phyloP scores from a whole-genome alignment of 179 eudicot genomes.

The Spinacia oleracea region DNA sequence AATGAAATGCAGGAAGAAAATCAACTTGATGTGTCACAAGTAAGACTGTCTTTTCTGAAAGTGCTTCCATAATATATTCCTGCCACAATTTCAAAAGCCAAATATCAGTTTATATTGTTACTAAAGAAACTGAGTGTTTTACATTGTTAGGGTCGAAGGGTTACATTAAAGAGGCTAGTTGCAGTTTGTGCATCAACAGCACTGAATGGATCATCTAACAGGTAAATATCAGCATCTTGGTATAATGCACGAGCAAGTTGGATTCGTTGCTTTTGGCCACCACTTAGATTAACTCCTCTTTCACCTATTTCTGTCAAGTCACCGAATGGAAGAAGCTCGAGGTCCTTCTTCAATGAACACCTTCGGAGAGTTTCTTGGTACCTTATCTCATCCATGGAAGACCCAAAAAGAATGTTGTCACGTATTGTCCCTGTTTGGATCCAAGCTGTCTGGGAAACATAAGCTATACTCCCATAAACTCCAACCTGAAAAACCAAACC shows the following conservation, averaged over 20 bases:
- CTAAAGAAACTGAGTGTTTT: not conserved
- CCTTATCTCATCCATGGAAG: slow-evolving; percentile 50
- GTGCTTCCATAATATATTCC: slow-evolving; percentile 86
- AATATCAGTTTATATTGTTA: not conserved
- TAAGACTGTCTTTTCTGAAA: slow-evolving; percentile 67
- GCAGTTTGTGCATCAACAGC: slow-evolving; percentile 98
- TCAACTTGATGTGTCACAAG: slow-evolving; percentile 94
- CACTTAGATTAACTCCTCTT: slow-evolving; percentile 91
- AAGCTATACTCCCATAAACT: slow-evolving; percentile 67
- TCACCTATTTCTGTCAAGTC: slow-evolving; percentile 89
- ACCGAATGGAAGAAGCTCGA: slow-evolving; percentile 64
- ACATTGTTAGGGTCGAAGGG: not conserved
- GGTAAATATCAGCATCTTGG: slow-evolving; percentile 81
- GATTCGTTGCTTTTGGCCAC: slow-evolving; percentile 86
- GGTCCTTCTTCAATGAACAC: slow-evolving; percentile 73
- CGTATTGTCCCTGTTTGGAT: slow-evolving; percentile 86
- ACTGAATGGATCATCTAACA: slow-evolving; percentile 90
- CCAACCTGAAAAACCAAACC: slow-evolving; percentile 42
- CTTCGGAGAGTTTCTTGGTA: slow-evolving; percentile 68
- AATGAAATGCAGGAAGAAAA: slow-evolving; percentile 79
- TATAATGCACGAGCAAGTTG: slow-evolving; percentile 90
- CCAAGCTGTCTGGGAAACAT: slow-evolving; percentile 92
- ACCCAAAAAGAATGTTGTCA: slow-evolving; percentile 82
- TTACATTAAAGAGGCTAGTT: slow-evolving; percentile 69
- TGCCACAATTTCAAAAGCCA: slow-evolving; percentile 30